Base-by-base conservation (phyloP, 352 stramenopile genomes). In the Elongisporangium senticosum region DNA sequence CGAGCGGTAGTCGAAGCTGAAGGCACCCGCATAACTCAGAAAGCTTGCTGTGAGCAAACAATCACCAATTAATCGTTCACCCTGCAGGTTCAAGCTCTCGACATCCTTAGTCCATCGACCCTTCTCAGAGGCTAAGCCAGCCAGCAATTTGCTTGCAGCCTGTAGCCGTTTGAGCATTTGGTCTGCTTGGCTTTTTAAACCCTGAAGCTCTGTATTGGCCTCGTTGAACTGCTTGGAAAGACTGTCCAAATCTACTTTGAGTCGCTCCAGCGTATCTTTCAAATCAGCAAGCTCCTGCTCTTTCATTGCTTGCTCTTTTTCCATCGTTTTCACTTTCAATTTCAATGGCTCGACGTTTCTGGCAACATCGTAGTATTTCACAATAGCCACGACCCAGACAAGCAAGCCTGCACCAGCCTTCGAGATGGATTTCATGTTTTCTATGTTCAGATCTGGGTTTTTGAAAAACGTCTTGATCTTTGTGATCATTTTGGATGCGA, bases 361-460 rank as follows among this genome's bases (percentile, higher is more conserved):
- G 8, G 95, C 94, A 10, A 98, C 90, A 33, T 98, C 92, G 59
- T 98, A 94, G 69, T 98, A 98, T 60, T 98, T 98, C 49, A 96
- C 83, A 58, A 98, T 97, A 19, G 95, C 95, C 13, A 95, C 78
- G 13, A 98, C 92, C 95, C 95, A 98, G 28, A 93, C 87, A 4
- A 98, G 77, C 22, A 98, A 57, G 0, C 93, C 95, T 2, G 89
- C 69, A 0, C 92, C 94, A 7, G 95, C 93, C 51, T 87, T 94
- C 0, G 86, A 97, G 57, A 97, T 95, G n/a, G 79, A 97, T 39
- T 96, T 90, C 93, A 98, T 98, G 62, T 87, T 97, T 17, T 98
- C 93, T 22, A 98, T 77, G 55, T 96, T 98, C 56, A 98, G 61
- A 54, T 97, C 88, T 2, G 89, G 86, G 55, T 98, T 96, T 57